A percentile compares a stretch with the other conserved stretches of the same genome.
phyloP scores from a whole-genome alignment of 805 yeast genomes.

The Pichia cephalocereana region DNA sequence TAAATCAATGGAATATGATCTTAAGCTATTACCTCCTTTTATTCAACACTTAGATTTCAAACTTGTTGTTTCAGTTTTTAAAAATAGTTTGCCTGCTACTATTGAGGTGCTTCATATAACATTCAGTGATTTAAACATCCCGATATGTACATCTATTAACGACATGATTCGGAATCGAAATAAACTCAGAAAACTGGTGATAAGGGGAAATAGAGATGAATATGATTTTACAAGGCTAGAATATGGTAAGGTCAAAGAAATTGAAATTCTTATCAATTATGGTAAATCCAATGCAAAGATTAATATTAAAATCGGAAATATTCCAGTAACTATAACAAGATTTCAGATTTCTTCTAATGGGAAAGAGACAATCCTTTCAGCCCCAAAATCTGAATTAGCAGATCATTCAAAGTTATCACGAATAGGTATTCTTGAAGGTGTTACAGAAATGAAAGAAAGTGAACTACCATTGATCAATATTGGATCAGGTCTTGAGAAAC shows the following conservation, averaged over 20 bases:
- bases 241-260: not conserved
- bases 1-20: constrained; percentile 1
- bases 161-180: not conserved
- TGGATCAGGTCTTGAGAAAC: not conserved
- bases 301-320: not conserved
- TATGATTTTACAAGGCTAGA: constrained; percentile 3
- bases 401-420: not conserved
- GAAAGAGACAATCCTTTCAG: not conserved
- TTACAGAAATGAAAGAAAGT: constrained; percentile 1
- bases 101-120: not conserved
- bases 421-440: constrained; percentile 3
- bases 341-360: constrained; percentile 3
- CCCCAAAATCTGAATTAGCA: not conserved
- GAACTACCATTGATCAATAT: constrained; percentile 1
- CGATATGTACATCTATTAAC: not conserved
- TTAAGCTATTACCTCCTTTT: not conserved
- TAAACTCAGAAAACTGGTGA: not conserved
- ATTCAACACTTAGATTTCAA: not conserved
- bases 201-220: not conserved
- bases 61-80: not conserved
- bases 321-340: not conserved
- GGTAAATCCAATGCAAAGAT: not conserved
- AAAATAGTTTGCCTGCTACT: no score
- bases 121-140: not conserved
- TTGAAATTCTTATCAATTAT: not conserved